Evolutionary conservation across 2,329 filamentous ascomycete genomes (phyloP), one percentile per base, ranked within the genome.

Genomic region (Thielaviopsis euricoi): DNA sequence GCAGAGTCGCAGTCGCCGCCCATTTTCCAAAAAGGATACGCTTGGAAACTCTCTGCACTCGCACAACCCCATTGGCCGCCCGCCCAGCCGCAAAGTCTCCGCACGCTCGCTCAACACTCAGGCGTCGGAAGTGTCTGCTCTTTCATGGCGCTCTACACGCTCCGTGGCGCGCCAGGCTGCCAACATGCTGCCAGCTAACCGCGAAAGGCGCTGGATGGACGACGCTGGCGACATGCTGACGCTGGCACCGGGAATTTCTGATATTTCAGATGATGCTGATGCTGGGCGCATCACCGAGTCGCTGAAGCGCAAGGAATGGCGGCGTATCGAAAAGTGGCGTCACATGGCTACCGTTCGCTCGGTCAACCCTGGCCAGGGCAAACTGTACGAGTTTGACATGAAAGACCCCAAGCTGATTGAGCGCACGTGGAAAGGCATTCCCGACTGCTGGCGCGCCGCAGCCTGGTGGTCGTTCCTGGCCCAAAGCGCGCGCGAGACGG

Each of bases 391-490:
- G 57, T 97, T 97, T 67, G 89, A 96, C 69, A 79, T 80, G 43
- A 82, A 78, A 62, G 87, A 86, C 67, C 77, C 86, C n/a, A 90
- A 96, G 69, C 75, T 98, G 50, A 83, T 95, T 60, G 86, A 90
- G 63, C 81, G 93, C 58, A 94, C 89, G 1, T 98, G 93, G 93
- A 98, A 98, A 68, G 93, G 93, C 29, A 95, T 98, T 62, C 93
- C 93, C 0, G 93, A 98, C 70, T 83, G 89, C 62, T 98, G 93
- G 93, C 85, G 93, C 55, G 81, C 86, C 33, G 86, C 88, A 1
- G 93, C 91, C 1, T 98, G 93, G 93, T 91, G 91, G 72, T 89
- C 89, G 3, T 98, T 98, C 67, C 78, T 98, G 26, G 79, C 82
- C 6, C 74, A 85, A 9, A 91, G 87, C 62, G 89, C 89, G 37